These are phyloP conservation scores for Logfia minima DNA, from an alignment of 129 eudicot genomes.

Conservation along the genomic window DNA sequence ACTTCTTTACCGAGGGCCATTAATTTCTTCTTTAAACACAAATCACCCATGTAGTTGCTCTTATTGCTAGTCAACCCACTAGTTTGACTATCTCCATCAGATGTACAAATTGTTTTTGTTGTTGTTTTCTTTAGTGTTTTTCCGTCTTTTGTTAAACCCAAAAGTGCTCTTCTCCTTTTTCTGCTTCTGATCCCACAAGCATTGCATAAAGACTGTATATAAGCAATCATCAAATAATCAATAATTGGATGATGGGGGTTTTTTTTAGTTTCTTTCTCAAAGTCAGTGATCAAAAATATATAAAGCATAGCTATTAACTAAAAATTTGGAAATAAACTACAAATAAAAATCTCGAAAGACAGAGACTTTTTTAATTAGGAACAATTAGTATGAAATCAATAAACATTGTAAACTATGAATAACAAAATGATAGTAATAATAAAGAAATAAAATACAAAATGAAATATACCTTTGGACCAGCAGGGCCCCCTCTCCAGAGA, in stretches of 20 bases:
- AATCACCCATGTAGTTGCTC: conserved; percentile 35
- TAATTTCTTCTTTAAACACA: conserved; percentile 52
- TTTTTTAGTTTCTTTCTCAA: background rate
- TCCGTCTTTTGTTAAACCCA: conserved; percentile 61
- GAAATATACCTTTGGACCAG: conserved; percentile 77
- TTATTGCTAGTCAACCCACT: conserved; percentile 46
- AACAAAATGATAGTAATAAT: background rate
- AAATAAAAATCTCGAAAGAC: too few species aligned
- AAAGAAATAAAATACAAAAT: background rate
- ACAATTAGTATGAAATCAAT: background rate
- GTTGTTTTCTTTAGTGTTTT: conserved; percentile 52
- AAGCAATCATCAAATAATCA: conserved; percentile 1
- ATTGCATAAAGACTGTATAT: conserved; percentile 78
- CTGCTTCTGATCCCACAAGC: conserved; percentile 99
- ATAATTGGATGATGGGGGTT: conserved; percentile 17
- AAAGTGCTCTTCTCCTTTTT: conserved; percentile 79
- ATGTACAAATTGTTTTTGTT: background rate
- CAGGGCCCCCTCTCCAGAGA: conserved; percentile 91
- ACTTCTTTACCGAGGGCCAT: conserved; percentile 60
- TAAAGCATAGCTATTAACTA: too few species aligned
- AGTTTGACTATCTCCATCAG: conserved; percentile 31
- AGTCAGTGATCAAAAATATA: too few species aligned
- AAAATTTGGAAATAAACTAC: too few species aligned
- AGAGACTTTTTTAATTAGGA: too few species aligned
- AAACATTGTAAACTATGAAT: background rate